Evolutionary conservation across 176 grass and related monocot genomes (phyloP).

Genomic region (Cenchrus purpureus): DNA sequence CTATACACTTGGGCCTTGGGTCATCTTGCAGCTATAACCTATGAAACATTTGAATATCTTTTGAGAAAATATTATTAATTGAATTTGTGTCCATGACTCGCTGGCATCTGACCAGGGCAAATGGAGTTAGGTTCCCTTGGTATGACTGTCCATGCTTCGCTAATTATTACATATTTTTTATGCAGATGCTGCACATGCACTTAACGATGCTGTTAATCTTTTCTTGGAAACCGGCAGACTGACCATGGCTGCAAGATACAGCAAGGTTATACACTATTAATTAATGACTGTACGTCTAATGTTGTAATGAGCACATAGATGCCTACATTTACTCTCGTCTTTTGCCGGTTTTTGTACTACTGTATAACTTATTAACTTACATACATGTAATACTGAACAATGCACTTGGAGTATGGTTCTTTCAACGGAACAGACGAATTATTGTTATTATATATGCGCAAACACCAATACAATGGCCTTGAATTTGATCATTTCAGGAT

Average conservation of each 20-base stretch:
- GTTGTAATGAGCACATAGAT: not conserved
- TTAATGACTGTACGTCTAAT: not conserved
- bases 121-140: not conserved
- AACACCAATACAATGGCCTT: not conserved
- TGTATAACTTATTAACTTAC: not conserved
- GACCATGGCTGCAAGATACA: conserved; percentile 97
- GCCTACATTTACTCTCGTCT: not conserved
- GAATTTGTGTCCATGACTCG: not conserved
- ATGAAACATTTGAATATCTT: not conserved
- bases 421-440: not conserved
- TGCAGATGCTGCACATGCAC: conserved; percentile 49
- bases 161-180: not conserved
- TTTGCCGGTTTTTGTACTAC: not conserved
- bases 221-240: conserved; percentile 89
- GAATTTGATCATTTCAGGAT: conserved; percentile 65
- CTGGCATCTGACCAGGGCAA: not conserved
- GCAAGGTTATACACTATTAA: conserved; percentile 56
- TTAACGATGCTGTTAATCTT: conserved; percentile 80
- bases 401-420: conserved; percentile 3
- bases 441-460: not conserved
- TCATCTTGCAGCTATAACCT: not conserved
- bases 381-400: not conserved
- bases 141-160: not conserved
- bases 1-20: not conserved
- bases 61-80: not conserved